Conservation (phyloP, 805 yeast species). For the Crinitomyces ghanaensis region DNA sequence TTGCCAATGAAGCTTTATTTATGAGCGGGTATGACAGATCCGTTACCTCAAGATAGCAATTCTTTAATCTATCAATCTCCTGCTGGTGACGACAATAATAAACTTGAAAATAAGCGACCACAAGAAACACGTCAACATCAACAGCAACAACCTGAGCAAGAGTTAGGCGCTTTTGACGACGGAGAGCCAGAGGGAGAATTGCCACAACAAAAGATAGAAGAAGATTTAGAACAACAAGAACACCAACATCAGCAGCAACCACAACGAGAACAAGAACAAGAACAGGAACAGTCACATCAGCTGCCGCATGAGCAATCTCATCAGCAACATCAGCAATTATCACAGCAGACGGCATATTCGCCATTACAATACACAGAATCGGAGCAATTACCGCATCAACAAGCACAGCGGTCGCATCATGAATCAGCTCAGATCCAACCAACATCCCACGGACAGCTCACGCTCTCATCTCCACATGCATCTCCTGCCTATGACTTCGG, state of each 20-base stretch:
- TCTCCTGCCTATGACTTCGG: too few species aligned
- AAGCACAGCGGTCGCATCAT: too few species aligned
- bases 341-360: not conserved
- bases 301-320: slow-evolving; percentile 4
- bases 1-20: too few species aligned
- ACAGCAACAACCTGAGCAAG: slow-evolving; percentile 2
- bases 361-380: not conserved
- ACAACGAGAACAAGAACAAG: slow-evolving; percentile 7
- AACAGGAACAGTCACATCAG: slow-evolving; percentile 5
- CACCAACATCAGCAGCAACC: slow-evolving; percentile 8
- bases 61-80: too few species aligned
- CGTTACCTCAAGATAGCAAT: too few species aligned
- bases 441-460: too few species aligned
- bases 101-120: not conserved
- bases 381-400: not conserved
- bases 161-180: slow-evolving; percentile 1
- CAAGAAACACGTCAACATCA: not conserved
- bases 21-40: too few species aligned
- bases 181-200: too few species aligned
- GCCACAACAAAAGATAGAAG: slow-evolving; percentile 3
- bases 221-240: slow-evolving; percentile 7
- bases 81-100: too few species aligned
- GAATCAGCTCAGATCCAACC: too few species aligned
- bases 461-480: too few species aligned
- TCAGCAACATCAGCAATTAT: slow-evolving; percentile 8